These are phyloP conservation scores for Aspergillus sp. DNA, from an alignment of 2,329 filamentous ascomycete species.

Conservation along the genomic window DNA sequence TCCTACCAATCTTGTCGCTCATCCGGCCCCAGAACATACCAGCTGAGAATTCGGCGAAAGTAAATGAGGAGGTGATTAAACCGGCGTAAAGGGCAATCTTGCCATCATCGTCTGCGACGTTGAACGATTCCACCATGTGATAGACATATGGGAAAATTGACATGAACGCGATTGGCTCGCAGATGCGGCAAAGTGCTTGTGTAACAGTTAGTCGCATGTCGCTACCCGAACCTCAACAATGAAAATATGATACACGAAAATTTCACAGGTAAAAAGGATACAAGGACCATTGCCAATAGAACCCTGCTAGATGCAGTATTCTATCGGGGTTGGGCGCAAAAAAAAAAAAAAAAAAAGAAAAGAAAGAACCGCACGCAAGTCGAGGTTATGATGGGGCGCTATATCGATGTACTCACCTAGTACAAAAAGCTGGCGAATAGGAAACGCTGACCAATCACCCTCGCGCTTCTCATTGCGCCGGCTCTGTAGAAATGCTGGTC, in stretches of 20 bases:
- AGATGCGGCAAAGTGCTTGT: conserved; percentile 86
- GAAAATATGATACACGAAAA: neutral
- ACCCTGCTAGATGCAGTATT: neutral
- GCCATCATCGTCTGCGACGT: conserved; percentile 73
- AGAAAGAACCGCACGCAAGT: neutral
- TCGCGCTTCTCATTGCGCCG: conserved; percentile 28
- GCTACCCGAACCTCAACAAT: conserved; percentile 5
- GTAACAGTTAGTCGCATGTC: conserved; percentile 22
- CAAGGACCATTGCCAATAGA: neutral
- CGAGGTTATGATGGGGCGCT: conserved; percentile 18
- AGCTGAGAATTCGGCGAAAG: conserved; percentile 90
- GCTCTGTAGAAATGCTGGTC: conserved; percentile 33
- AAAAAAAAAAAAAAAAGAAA: no score
- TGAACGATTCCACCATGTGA: conserved; percentile 92
- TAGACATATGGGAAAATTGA: conserved; percentile 99
- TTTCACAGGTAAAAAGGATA: neutral
- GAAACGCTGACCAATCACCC: conserved; percentile 50
- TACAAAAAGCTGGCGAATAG: conserved; percentile 56
- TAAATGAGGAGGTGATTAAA: conserved; percentile 94
- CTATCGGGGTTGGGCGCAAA: conserved; percentile 18
- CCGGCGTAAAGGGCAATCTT: conserved; percentile 90
- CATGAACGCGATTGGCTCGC: conserved; percentile 99
- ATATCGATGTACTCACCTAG: conserved; percentile 38
- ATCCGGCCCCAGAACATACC: conserved; percentile 90
- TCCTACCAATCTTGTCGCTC: conserved; percentile 88